These are phyloP conservation scores for Botrytis porri DNA, from an alignment of 2,329 filamentous ascomycete genomes.

Conservation along the genomic window DNA sequence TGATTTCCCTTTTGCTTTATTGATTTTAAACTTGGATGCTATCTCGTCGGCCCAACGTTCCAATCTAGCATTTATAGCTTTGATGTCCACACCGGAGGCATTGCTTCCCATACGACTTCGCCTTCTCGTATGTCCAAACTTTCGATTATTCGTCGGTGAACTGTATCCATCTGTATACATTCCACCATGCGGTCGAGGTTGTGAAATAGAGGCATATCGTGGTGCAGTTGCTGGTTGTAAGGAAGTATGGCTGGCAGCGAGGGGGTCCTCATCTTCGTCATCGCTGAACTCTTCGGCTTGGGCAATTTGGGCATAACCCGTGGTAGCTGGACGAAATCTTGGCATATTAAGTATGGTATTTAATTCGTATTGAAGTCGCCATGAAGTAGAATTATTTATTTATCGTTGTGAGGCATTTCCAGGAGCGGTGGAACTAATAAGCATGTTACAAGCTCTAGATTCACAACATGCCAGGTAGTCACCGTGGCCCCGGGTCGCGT, in stretches of 20 bases:
- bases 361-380: conserved; percentile 8
- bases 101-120: conserved; percentile 62
- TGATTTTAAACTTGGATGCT: conserved; percentile 91
- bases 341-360: conserved; percentile 29
- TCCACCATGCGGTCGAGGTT: conserved; percentile 58
- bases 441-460: conserved; percentile 13
- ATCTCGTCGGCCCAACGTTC: conserved; percentile 99
- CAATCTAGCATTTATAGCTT: conserved; percentile 92
- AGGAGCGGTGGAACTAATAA: neutral
- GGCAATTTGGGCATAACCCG: conserved; percentile 80
- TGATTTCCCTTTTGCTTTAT: conserved; percentile 68
- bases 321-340: conserved; percentile 57
- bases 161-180: conserved; percentile 50
- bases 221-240: conserved; percentile 55
- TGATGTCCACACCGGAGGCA: conserved; percentile 86
- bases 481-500: conserved; percentile 11
- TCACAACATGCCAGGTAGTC: conserved; percentile 12
- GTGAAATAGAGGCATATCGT: conserved; percentile 62
- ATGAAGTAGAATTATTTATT: conserved; percentile 13
- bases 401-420: neutral
- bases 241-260: conserved; percentile 52
- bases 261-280: conserved; percentile 65
- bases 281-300: conserved; percentile 67
- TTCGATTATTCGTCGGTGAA: conserved; percentile 44
- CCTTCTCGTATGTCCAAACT: conserved; percentile 41